phyloP scores from a whole-genome alignment of 352 stramenopile genomes.

The Pythium grandisporangium region DNA sequence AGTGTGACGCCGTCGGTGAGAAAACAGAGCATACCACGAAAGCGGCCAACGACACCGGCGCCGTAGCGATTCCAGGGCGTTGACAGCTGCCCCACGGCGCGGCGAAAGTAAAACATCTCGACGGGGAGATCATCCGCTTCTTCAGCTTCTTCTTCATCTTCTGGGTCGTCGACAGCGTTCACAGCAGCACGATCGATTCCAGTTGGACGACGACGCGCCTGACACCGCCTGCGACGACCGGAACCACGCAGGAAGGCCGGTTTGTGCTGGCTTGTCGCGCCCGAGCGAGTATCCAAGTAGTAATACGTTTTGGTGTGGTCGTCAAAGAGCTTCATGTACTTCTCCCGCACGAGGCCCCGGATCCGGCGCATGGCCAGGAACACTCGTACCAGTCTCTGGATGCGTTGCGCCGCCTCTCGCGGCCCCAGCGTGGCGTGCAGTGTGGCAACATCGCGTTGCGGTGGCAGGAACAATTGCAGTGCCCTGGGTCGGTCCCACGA shows the following conservation, averaged over 20 bases:
- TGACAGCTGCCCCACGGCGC: slow-evolving; percentile 48
- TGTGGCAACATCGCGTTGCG: slow-evolving; percentile 7
- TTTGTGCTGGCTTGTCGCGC: slow-evolving; percentile 23
- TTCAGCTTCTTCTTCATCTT: no score
- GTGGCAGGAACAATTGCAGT: slow-evolving; percentile 29
- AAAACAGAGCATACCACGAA: slow-evolving; percentile 37
- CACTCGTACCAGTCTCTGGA: slow-evolving; percentile 33
- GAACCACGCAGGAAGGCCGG: slow-evolving; percentile 42
- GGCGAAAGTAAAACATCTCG: slow-evolving; percentile 55
- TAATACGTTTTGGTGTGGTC: slow-evolving; percentile 35
- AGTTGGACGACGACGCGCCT: no score
- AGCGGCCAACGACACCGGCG: slow-evolving; percentile 35
- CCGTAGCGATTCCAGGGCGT: slow-evolving; percentile 31
- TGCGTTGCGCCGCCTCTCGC: slow-evolving; percentile 28
- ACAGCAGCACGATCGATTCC: no score
- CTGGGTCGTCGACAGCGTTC: no score
- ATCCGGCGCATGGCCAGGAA: slow-evolving; percentile 29
- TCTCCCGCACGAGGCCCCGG: slow-evolving; percentile 37
- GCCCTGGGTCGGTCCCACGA: slow-evolving; percentile 44
- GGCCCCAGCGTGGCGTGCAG: slow-evolving; percentile 5
- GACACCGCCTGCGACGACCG: no score
- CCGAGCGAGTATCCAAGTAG: slow-evolving; percentile 55
- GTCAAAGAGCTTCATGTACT: slow-evolving; percentile 76
- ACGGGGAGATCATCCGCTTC: slow-evolving; percentile 43
- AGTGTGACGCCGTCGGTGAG: slow-evolving; percentile 41